Evolutionary conservation across 345 rosid genomes (phyloP), one percentile per base, ranked within the genome.

Genomic region (Eucalyptus sp.): DNA sequence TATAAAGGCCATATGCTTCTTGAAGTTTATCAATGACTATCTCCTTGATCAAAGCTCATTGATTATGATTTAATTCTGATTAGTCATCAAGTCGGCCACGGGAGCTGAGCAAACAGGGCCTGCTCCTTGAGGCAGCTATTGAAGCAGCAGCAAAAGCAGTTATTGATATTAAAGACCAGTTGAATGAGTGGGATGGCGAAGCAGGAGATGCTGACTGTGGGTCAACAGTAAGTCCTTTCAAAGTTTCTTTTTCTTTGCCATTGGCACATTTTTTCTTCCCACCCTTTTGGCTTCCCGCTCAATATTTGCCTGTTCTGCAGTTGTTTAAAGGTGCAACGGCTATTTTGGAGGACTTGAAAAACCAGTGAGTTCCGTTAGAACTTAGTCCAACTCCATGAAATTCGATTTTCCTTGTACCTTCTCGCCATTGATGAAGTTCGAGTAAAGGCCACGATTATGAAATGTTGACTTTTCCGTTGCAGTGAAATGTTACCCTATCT

Each of bases 191-290:
- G 99, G 99, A 97, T 90, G 91, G 97, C 90, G 94, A 92, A 94
- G 98, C 94, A 12, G 99, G 99, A 81, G 99, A 97, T 91, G 99
- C 97, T 18, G 99, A 98, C 89, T 98, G 99, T 92, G 99, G 99
- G 44, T 96, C 99, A 85, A 98, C 99, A 5, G 99, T 98, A 90
- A 94, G 98, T 95, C 83, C 86, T 88, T 50, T 89, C 51, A n/a
- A 71, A 41, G 29, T 51, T 80, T 54, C 18, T 46, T 66, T 84
- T 68, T 71, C 22, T 14, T 10, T 3, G 81, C 18, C 52, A n/a
- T 58, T 60, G 37, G 88, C 25, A 87, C 50, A 64, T 13, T 54
- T 22, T 33, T 49, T 86, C 50, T 13, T 87, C 48, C 50, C 20
- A 15, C 54, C 76, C 33, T 76, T 52, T 33, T 86, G 29, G 37